A percentile compares a stretch with the other conserved stretches of the same genome.
phyloP scores from a whole-genome alignment of 1,284 basidiomycete genomes.

The Malassezia obtusa region DNA sequence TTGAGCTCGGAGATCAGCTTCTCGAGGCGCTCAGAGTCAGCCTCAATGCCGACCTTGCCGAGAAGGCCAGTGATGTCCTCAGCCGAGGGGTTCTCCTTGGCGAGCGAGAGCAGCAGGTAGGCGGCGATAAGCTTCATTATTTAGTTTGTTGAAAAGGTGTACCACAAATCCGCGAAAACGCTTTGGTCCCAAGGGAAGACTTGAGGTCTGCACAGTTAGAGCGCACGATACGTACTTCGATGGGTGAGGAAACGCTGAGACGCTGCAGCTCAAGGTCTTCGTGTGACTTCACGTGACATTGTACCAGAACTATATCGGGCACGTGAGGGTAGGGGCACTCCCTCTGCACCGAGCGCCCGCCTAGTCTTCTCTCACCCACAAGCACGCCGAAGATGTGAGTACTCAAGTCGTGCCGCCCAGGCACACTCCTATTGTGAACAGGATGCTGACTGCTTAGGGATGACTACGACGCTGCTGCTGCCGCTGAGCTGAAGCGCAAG shows the following conservation, averaged over 20 bases:
- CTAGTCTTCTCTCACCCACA: conserved; percentile 11
- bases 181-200: conserved; percentile 62
- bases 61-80: conserved; percentile 84
- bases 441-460: conserved; percentile 24
- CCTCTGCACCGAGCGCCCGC: neutral
- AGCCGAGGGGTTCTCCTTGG: conserved; percentile 84
- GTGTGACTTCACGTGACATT: conserved; percentile 11
- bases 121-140: conserved; percentile 48
- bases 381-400: conserved; percentile 16
- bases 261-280: no score
- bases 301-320: conserved; percentile 10
- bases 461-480: conserved; percentile 49
- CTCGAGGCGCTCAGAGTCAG: conserved; percentile 70
- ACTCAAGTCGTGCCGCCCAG: neutral
- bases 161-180: conserved; percentile 46
- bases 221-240: neutral
- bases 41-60: conserved; percentile 71
- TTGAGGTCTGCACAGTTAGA: conserved; percentile 55
- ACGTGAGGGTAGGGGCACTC: conserved; percentile 2
- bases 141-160: conserved; percentile 16
- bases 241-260: neutral
- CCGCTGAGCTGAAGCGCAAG: conserved; percentile 58
- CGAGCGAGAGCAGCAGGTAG: conserved; percentile 92
- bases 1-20: conserved; percentile 83
- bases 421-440: neutral